Percentiles rank a stretch among this genome's conserved stretches.
Evolutionary conservation across 2,329 filamentous ascomycete species (phyloP).

Genomic region (Pseudocercospora fuligena): DNA sequence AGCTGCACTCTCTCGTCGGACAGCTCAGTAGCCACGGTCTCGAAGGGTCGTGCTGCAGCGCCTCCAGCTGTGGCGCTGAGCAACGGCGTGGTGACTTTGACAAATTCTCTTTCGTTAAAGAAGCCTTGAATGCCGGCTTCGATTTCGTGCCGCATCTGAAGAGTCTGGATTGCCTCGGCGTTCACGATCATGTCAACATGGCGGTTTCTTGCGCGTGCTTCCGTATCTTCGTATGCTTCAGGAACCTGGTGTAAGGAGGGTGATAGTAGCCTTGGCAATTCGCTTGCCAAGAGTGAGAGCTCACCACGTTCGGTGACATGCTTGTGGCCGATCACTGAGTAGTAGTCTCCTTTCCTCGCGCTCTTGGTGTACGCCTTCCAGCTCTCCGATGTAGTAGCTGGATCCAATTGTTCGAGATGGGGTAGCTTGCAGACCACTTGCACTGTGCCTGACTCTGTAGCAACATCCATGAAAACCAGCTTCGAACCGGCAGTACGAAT

Average conservation of each 20-base stretch:
- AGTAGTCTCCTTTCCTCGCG: conserved; percentile 79
- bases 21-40: conserved; percentile 78
- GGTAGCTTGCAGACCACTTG: conserved; percentile 77
- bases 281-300: conserved; percentile 71
- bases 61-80: conserved; percentile 83
- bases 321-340: conserved; percentile 70
- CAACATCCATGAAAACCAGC: conserved; percentile 82
- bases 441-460: conserved; percentile 71
- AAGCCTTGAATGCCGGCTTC: conserved; percentile 75
- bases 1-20: conserved; percentile 73
- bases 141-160: conserved; percentile 75
- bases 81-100: conserved; percentile 91
- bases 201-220: conserved; percentile 74
- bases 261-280: conserved; percentile 73
- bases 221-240: conserved; percentile 68
- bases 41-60: conserved; percentile 83
- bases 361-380: conserved; percentile 68
- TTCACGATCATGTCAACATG: conserved; percentile 88
- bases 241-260: conserved; percentile 83
- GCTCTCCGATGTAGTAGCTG: conserved; percentile 45
- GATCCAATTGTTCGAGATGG: conserved; percentile 46
- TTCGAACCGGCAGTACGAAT: conserved; percentile 74
- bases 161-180: conserved; percentile 66
- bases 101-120: conserved; percentile 72
- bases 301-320: conserved; percentile 74